Conservation (phyloP, 345 rosid species). For the Brassica cretica region DNA sequence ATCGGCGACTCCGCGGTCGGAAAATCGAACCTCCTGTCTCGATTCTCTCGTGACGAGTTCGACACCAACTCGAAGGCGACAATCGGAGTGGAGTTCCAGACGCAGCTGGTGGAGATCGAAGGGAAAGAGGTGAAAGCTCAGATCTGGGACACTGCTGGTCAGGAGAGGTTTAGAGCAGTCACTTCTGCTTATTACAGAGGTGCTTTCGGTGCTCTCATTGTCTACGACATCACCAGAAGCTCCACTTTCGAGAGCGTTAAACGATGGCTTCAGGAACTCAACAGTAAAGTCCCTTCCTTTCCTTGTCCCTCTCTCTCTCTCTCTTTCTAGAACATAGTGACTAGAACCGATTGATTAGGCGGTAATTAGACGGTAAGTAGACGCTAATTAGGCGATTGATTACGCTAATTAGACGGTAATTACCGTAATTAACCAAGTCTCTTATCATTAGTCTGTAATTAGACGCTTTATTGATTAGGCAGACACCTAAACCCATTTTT, state of each 20-base stretch:
- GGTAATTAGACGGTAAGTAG: too few species aligned
- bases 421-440: too few species aligned
- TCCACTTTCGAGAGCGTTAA: conserved; percentile 76
- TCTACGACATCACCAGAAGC: conserved; percentile 78
- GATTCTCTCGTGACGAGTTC: conserved; percentile 84
- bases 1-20: conserved; percentile 97
- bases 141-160: conserved; percentile 99
- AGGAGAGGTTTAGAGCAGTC: conserved; percentile 92
- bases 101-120: conserved; percentile 76
- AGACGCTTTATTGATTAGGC: too few species aligned
- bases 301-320: not conserved
- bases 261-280: conserved; percentile 89
- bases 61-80: conserved; percentile 89
- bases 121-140: conserved; percentile 91
- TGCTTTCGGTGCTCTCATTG: conserved; percentile 88
- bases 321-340: not conserved
- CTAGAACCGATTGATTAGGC: too few species aligned
- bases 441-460: not conserved
- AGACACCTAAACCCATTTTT: too few species aligned
- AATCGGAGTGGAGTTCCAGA: conserved; percentile 92
- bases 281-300: conserved; percentile 46
- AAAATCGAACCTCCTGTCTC: conserved; percentile 76
- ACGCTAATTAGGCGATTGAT: too few species aligned
- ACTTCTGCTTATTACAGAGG: conserved; percentile 97
- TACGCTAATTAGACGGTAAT: too few species aligned